Conservation (phyloP, 2,329 filamentous ascomycete genomes). For the Phyllosticta paracitricarpa region DNA sequence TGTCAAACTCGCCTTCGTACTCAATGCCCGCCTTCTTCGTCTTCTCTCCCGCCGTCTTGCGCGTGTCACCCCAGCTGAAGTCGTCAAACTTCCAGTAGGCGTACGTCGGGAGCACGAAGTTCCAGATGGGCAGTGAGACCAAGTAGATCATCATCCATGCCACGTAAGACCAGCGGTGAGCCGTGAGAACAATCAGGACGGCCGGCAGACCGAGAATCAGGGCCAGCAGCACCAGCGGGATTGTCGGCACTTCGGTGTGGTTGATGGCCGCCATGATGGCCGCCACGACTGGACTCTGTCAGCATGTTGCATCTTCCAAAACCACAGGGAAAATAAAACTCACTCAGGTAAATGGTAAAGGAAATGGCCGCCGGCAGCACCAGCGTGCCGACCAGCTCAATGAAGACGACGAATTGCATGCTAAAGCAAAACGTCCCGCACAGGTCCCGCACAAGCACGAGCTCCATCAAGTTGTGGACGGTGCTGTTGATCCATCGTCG, state of each 20-base stretch:
- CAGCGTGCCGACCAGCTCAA: conserved; percentile 88
- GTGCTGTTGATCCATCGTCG: conserved; percentile 99
- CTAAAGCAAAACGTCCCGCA: conserved; percentile 99
- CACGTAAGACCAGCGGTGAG: conserved; percentile 85
- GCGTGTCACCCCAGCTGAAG: conserved; percentile 97
- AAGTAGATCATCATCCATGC: conserved; percentile 97
- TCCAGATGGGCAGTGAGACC: conserved; percentile 88
- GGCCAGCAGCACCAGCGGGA: conserved; percentile 78
- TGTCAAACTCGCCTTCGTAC: conserved; percentile 93
- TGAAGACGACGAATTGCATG: conserved; percentile 97
- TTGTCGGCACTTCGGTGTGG: conserved; percentile 58
- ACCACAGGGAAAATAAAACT: conserved; percentile 34
- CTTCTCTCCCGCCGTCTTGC: conserved; percentile 87
- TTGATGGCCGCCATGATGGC: conserved; percentile 61
- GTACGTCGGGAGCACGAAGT: conserved; percentile 87
- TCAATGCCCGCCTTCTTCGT: conserved; percentile 79
- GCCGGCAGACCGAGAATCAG: conserved; percentile 91
- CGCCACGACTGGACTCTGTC: conserved; percentile 54
- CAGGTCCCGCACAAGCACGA: conserved; percentile 87
- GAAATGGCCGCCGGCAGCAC: conserved; percentile 92
- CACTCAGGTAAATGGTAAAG: conserved; percentile 93
- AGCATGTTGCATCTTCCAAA: conserved; percentile 17
- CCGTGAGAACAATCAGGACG: conserved; percentile 83
- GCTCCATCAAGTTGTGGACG: conserved; percentile 96
- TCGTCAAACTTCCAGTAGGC: conserved; percentile 99